Evolutionary conservation across 116 monocot species (phyloP), one percentile per base, ranked within the genome.

Genomic region (Phalaenopsis hybrid): DNA sequence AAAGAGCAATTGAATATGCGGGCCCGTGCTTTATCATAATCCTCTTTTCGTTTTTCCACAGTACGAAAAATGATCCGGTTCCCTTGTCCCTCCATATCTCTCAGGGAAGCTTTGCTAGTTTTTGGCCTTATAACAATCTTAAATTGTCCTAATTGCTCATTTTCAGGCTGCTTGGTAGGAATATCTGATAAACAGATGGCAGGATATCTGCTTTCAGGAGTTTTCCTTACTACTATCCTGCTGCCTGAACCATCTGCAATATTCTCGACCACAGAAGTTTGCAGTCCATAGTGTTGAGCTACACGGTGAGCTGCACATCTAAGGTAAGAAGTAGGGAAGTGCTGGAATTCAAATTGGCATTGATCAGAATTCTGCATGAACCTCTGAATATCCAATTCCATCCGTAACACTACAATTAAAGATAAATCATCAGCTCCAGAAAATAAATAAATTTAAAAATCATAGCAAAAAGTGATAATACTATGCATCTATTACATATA

Each of bases 341-440:
- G 88, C 86, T 89, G 93, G 79, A 99, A 99, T 82, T 99, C 98
- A 87, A 95, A 99, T 61, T 95, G 95, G 23, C 86, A 79, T 69
- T 92, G 90, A 45, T 87, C 85, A 58, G 89, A 63, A 61, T 83
- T 92, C 86, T 90, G 91, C 81, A 99, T 87, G 76, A 99, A 99
- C 79, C 82, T 89, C 75, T 93, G 95, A 65, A 99, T 92, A 75
- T 95, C 95, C 86, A 99, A 73, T 81, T 95, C 98, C 98, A 99
- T 99, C 49, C 98, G 86, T 25, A 99, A 78, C 86, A 99, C 98
- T 99, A 81, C 68, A 91, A 48, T 89, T 41, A 16, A 82, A 25
- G 41, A 43, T 15, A 76, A 7, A 44, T 78, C 10, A 75, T 77
- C 75, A 80, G 17, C 18, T 57, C 48, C 70, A 31, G 21, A 63